A percentile compares a stretch with the other conserved stretches of the same genome.
Conservation (phyloP, 2,329 filamentous ascomycete species). For the Epichloe gansuensis region DNA sequence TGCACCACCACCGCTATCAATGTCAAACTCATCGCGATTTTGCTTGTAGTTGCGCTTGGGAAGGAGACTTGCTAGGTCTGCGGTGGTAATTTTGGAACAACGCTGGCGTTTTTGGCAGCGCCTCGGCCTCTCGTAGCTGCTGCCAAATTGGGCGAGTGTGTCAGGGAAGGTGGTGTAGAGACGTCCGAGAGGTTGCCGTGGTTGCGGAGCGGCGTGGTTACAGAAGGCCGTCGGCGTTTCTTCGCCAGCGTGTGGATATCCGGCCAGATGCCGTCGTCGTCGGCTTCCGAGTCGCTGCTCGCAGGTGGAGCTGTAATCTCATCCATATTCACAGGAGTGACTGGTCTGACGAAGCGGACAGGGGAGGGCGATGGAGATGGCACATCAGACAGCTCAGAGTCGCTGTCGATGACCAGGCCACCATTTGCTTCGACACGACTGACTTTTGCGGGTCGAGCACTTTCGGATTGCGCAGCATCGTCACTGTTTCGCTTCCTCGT, state of each 20-base stretch:
- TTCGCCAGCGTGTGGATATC: constrained; percentile 39
- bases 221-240: constrained; percentile 27
- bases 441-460: constrained; percentile 25
- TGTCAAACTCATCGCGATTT: constrained; percentile 25
- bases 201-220: constrained; percentile 25
- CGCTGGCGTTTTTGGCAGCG: constrained; percentile 19
- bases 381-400: constrained; percentile 26
- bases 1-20: constrained; percentile 34
- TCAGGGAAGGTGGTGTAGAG: constrained; percentile 54
- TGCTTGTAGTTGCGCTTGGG: constrained; percentile 38
- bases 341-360: constrained; percentile 17
- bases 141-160: constrained; percentile 49
- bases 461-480: constrained; percentile 26
- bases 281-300: constrained; percentile 38
- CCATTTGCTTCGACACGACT: constrained; percentile 17
- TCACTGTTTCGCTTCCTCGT: constrained; percentile 46
- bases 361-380: constrained; percentile 24
- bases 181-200: constrained; percentile 36
- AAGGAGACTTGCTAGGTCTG: constrained; percentile 40
- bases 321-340: constrained; percentile 34
- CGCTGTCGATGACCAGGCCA: constrained; percentile 18
- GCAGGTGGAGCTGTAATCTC: constrained; percentile 42
- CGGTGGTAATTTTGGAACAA: constrained; percentile 37
- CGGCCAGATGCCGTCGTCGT: constrained; percentile 35
- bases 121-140: constrained; percentile 19